Base-by-base conservation (phyloP, 2,329 filamentous ascomycete genomes). In the Pestalotiopsis sp. region DNA sequence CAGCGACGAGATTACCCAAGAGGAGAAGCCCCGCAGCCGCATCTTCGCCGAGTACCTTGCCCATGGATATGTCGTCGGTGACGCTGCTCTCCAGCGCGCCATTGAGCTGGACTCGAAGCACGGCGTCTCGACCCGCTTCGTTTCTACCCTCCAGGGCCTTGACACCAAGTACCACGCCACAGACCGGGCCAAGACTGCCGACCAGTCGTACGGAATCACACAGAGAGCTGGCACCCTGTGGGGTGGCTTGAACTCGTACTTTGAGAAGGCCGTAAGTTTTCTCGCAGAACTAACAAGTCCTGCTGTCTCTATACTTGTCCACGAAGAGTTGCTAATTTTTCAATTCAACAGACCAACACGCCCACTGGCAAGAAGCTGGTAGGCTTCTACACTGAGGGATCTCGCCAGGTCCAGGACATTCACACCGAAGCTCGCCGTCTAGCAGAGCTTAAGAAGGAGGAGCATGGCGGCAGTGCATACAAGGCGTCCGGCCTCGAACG, bases 31-130 rank as follows among this genome's bases (percentile, higher is more conserved):
- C 17, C 92, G 95, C 76, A 90, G 93, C 56, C 93, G 96, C 76
- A 97, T 99, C 80, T 82, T 98, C 65, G 96, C 96, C 73, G 96
- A 99, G 84, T 98, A 98, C 82, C 92, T 99, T 41, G 95, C 96
- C 12, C 94, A 98, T 76, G 96, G 96, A 74, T 99, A 99, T 83
- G 88, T 91, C 52, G 86, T 98, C 72, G 94, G 89, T 38, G 89
- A 91, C 68, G 85, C 81, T 36, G 93, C 93, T 65, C 91, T 97
- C 74, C 89, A 96, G 83, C 88, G 88, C 71, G 95, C 94, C 71
- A 93, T 99, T 76, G 89, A 93, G 38, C 90, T 98, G 65, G 96
- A 99, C 85, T 85, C 92, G 79, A 92, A 95, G 84, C 95, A 98
- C 82, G 93, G 93, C 73, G 91, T 98, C 76, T 93, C 92, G 69